phyloP scores from a whole-genome alignment of 345 rosid genomes.

The Euphorbia lathyris region DNA sequence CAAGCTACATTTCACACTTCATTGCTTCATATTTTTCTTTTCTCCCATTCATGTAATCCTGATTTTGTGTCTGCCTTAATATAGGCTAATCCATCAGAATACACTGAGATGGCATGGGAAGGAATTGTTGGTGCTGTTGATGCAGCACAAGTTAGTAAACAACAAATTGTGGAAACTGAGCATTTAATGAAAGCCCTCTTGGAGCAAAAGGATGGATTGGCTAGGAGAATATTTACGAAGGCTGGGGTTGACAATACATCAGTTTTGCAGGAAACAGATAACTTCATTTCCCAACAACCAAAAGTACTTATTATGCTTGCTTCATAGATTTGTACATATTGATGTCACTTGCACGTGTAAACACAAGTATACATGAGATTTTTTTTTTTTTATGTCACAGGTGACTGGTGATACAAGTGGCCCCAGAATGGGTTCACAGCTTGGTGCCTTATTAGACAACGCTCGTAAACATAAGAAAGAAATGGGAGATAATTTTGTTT shows the following conservation, averaged over 20 bases:
- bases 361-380: background rate
- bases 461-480: slow-evolving; percentile 64
- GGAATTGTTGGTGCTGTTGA: slow-evolving; percentile 65
- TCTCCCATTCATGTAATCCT: background rate
- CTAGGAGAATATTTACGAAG: slow-evolving; percentile 72
- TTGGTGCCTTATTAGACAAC: slow-evolving; percentile 49
- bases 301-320: slow-evolving; percentile 30
- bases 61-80: background rate
- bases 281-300: slow-evolving; percentile 70
- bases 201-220: slow-evolving; percentile 88
- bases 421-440: slow-evolving; percentile 57
- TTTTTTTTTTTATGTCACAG: slow-evolving; percentile 32
- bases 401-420: slow-evolving; percentile 68
- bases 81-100: slow-evolving; percentile 58
- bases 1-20: background rate
- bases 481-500: slow-evolving; percentile 75
- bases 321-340: background rate
- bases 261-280: slow-evolving; percentile 61
- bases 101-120: slow-evolving; percentile 92
- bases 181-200: slow-evolving; percentile 92
- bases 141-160: slow-evolving; percentile 59
- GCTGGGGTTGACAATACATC: slow-evolving; percentile 68
- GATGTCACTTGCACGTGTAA: background rate
- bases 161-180: slow-evolving; percentile 76
- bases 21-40: background rate